phyloP scores from a whole-genome alignment of 2,329 filamentous ascomycete genomes.

The Fusarium virguliforme region DNA sequence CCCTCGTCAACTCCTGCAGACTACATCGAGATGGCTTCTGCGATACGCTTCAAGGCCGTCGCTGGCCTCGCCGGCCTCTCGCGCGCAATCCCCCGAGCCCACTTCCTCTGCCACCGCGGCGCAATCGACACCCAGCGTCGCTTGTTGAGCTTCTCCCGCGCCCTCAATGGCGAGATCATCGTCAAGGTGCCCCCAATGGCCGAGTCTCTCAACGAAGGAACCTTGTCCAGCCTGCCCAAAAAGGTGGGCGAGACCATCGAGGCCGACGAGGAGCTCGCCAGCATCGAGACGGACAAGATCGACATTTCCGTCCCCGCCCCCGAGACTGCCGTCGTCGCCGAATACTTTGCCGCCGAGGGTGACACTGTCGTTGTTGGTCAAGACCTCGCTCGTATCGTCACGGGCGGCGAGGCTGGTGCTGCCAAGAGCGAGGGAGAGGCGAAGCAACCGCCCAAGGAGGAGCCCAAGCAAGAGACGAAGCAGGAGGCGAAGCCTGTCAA shows the following conservation, averaged over 20 bases:
- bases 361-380: slow-evolving; percentile 55
- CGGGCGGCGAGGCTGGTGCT: slow-evolving; percentile 43
- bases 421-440: slow-evolving; percentile 43
- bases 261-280: slow-evolving; percentile 54
- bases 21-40: slow-evolving; percentile 44
- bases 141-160: slow-evolving; percentile 42
- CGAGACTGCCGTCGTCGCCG: slow-evolving; percentile 48
- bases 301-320: slow-evolving; percentile 53
- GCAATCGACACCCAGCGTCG: slow-evolving; percentile 45
- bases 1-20: neutral
- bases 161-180: slow-evolving; percentile 45
- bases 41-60: slow-evolving; percentile 45
- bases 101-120: slow-evolving; percentile 45
- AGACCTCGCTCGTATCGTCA: slow-evolving; percentile 52
- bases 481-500: slow-evolving; percentile 26
- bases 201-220: slow-evolving; percentile 55
- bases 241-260: slow-evolving; percentile 53
- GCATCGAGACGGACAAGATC: slow-evolving; percentile 56
- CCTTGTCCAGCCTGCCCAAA: slow-evolving; percentile 49
- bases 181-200: slow-evolving; percentile 54
- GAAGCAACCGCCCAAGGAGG: slow-evolving; percentile 35
- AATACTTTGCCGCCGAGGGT: slow-evolving; percentile 54
- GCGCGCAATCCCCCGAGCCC: slow-evolving; percentile 35
- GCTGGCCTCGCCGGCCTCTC: slow-evolving; percentile 44
- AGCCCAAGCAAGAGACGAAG: slow-evolving; percentile 42